A percentile compares a stretch with the other conserved stretches of the same genome.
Conservation (phyloP, 176 grass and related monocot species). For the Rhynchospora breviuscula region DNA sequence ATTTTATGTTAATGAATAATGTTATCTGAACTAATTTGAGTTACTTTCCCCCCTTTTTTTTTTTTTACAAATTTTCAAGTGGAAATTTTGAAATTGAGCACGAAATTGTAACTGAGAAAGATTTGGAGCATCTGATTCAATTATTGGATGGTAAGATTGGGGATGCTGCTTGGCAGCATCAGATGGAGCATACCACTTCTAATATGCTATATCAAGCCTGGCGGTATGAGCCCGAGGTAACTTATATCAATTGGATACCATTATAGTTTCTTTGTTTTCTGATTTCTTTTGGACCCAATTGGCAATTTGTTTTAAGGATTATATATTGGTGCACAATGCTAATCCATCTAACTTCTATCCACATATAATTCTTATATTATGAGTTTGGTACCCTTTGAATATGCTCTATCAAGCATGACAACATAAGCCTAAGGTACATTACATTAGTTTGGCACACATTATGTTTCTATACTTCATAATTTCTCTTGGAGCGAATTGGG, state of each 20-base stretch:
- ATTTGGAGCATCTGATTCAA: constrained; percentile 73
- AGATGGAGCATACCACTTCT: constrained; percentile 83
- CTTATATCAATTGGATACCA: not conserved
- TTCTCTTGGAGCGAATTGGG: not conserved
- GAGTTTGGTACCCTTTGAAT: constrained; percentile 45
- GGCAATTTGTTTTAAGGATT: not conserved
- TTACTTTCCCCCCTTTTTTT: not conserved
- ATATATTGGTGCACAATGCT: not conserved
- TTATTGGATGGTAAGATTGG: constrained; percentile 79
- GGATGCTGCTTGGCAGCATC: constrained; percentile 66
- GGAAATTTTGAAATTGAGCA: constrained; percentile 40
- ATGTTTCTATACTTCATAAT: not conserved
- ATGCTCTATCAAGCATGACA: constrained; percentile 97
- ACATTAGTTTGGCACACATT: not conserved
- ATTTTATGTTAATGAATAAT: not conserved
- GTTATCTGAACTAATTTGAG: constrained; percentile 6
- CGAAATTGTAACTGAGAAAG: constrained; percentile 61
- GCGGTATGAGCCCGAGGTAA: constrained; percentile 85
- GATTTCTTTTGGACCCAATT: not conserved
- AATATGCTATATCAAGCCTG: constrained; percentile 98
- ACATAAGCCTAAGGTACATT: constrained; percentile 69
- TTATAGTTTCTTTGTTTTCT: not conserved
- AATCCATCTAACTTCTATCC: not conserved
- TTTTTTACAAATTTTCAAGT: constrained; percentile 8
- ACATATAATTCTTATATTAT: not conserved